Evolutionary conservation across 805 yeast species (phyloP).

Genomic region (Geotrichum ghanense): DNA sequence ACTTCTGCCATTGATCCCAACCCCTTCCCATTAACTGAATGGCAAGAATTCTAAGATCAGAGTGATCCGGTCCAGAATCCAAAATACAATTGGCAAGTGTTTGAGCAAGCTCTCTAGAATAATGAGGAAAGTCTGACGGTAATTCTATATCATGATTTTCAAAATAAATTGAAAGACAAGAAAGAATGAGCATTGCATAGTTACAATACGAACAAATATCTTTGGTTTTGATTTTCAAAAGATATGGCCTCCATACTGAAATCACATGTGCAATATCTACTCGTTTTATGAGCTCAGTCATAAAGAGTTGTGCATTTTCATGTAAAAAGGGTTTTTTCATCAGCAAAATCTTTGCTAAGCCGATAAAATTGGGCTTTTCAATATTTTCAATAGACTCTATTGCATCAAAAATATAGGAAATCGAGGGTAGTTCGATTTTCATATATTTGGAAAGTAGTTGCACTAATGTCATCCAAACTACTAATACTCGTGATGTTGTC

Average conservation of each 20-base stretch:
- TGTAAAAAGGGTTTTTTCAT: neutral
- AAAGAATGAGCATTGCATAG: neutral
- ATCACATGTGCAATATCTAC: neutral
- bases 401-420: neutral
- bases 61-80: conserved; percentile 8
- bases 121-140: neutral
- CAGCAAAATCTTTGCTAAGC: neutral
- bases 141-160: too few relatives aligned
- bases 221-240: neutral
- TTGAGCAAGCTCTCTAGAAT: neutral
- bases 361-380: neutral
- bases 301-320: neutral
- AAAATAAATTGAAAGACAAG: neutral
- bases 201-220: too few relatives aligned
- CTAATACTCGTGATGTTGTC: neutral
- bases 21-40: conserved; percentile 15
- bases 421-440: neutral
- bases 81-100: neutral
- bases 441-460: neutral
- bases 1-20: conserved; percentile 16
- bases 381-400: neutral
- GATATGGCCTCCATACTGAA: neutral
- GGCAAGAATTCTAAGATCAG: conserved; percentile 8
- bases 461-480: neutral
- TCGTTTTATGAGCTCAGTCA: neutral